Evolutionary conservation across 2,329 filamentous ascomycete species (phyloP).

Genomic region (Elsinoe fawcettii): DNA sequence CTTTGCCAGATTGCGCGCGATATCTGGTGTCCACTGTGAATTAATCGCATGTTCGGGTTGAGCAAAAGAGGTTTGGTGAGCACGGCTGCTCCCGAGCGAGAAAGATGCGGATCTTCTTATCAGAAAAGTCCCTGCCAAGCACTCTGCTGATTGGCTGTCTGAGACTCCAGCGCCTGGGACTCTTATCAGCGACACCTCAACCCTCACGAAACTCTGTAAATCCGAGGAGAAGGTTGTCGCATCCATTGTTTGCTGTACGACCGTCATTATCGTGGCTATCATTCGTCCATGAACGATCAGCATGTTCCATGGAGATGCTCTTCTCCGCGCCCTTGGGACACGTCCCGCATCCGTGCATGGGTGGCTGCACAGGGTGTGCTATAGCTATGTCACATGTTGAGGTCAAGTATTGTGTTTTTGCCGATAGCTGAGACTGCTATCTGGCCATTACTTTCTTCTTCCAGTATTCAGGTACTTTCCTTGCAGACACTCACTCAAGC

Average conservation of each 20-base stretch:
- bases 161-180: neutral
- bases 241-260: neutral
- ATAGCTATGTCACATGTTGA: constrained; percentile 13
- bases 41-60: too few species aligned
- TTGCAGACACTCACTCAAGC: too few species aligned
- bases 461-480: too few species aligned
- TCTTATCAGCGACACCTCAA: constrained; percentile 7
- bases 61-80: neutral
- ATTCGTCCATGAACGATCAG: constrained; percentile 1
- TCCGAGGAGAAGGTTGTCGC: constrained; percentile 3
- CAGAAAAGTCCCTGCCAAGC: constrained; percentile 2
- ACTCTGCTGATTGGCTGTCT: neutral
- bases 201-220: constrained; percentile 4
- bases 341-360: neutral
- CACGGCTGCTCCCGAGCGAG: neutral
- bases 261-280: constrained; percentile 3
- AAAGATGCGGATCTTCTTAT: constrained; percentile 10
- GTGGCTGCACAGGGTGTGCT: constrained; percentile 5
- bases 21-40: too few species aligned
- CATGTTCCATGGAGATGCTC: constrained; percentile 12
- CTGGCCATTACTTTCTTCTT: neutral
- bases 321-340: constrained; percentile 7
- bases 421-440: neutral
- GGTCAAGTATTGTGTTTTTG: constrained; percentile 11
- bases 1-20: too few species aligned